Base-by-base conservation (phyloP, 2,329 filamentous ascomycete species). In the Fusarium domesticum region DNA sequence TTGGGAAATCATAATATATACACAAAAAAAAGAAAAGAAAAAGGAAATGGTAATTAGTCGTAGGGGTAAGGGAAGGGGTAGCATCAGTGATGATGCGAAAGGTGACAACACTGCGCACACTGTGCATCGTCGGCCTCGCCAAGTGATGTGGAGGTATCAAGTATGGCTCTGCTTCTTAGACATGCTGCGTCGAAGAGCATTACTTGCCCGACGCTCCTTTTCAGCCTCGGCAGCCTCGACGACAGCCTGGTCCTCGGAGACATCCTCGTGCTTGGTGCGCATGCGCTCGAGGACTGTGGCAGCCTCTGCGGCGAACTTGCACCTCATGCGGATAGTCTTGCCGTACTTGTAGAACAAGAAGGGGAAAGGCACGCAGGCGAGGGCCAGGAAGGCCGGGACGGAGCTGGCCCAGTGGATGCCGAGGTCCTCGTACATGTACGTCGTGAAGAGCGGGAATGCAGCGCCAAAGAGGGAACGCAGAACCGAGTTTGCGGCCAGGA, bases 261-360 rank as follows among this genome's bases (percentile, higher is more conserved):
- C 57, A 1, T 47, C 40, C 17, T 59, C 56, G 17, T 64, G 54
- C 51, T 64, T 60, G 42, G 59, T 48, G 37, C 63, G 63, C 65
- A 74, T 73, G 50, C 62, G 63, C 51, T 67, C 64, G 66, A 85
- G 72, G 47, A 85, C 78, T 10, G 71, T 73, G 20, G 83, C 82
- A 6, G 85, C 80, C 64, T 88, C 77, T 8, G 80, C 76, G 6
- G 85, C 81, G 59, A 78, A 90, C 69, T 84, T 83, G 74, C 85
- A 89, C 59, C 74, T 78, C 62, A 75, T 70, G 17, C 86, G 76
- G 56, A 91, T 85, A 8, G 40, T 39, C 28, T 59, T 19, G 51
- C 87, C 87, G 62, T 88, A 89, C 56, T 77, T 82, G 70, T 87
- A 87, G 66, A 92, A 88, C 14, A 92, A 64, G 64, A 87, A 85